These are phyloP conservation scores for Poteriospumella lacustris DNA, from an alignment of 108 stramenopile genomes.

Conservation along the genomic window DNA sequence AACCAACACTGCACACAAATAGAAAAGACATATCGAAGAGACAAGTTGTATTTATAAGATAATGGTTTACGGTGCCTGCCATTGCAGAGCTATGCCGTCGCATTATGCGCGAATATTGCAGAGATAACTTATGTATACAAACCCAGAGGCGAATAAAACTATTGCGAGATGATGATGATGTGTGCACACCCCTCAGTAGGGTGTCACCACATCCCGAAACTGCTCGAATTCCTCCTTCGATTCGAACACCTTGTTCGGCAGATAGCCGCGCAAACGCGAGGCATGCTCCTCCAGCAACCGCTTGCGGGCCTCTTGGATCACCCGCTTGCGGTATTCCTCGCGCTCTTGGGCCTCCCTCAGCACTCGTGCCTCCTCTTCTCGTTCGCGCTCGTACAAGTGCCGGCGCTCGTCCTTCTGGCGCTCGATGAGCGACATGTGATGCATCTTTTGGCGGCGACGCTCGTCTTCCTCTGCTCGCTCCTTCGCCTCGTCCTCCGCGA, in stretches of 20 bases:
- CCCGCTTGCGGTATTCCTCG: conserved; percentile 53
- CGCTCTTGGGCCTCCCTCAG: conserved; percentile 31
- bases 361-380: conserved; percentile 48
- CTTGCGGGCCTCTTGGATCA: conserved; percentile 56
- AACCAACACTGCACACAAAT: too few relatives aligned
- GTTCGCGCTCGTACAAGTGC: conserved; percentile 44
- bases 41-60: too few relatives aligned
- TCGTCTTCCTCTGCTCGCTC: conserved; percentile 47
- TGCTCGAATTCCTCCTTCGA: conserved; percentile 8
- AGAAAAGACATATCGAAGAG: too few relatives aligned
- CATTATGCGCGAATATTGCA: too few relatives aligned
- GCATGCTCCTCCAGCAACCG: conserved; percentile 57
- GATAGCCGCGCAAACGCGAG: conserved; percentile 52
- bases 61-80: too few relatives aligned
- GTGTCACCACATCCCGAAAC: too few relatives aligned
- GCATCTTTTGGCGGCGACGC: conserved; percentile 39
- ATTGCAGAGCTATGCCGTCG: too few relatives aligned
- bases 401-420: conserved; percentile 49
- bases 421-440: conserved; percentile 48
- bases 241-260: conserved; percentile 38
- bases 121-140: too few relatives aligned
- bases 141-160: too few relatives aligned
- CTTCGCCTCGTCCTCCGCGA: conserved; percentile 55
- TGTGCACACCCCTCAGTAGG: too few relatives aligned
- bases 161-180: too few relatives aligned